Evolutionary conservation across 2,329 filamentous ascomycete genomes (phyloP).

Genomic region (Neofusicoccum kwambonambiense): DNA sequence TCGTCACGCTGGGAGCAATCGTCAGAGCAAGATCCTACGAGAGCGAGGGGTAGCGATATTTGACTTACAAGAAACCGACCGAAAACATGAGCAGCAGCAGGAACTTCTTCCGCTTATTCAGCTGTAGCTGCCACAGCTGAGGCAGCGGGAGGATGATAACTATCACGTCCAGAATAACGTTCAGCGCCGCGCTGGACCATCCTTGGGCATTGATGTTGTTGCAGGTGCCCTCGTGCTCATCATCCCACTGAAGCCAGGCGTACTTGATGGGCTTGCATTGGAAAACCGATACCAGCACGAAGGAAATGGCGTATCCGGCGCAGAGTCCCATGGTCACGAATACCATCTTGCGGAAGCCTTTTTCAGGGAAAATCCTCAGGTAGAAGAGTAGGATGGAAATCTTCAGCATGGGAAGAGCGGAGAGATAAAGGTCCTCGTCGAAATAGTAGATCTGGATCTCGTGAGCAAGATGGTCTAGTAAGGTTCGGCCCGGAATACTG

Average conservation of each 20-base stretch:
- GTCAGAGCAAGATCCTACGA: neutral
- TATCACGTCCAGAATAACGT: constrained; percentile 29
- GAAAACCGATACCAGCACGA: constrained; percentile 23
- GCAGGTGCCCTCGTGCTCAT: constrained; percentile 27
- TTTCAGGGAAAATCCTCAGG: constrained; percentile 34
- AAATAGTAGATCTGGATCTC: constrained; percentile 22
- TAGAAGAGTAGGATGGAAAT: constrained; percentile 37
- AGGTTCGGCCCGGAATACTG: neutral
- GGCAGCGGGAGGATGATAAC: constrained; percentile 34
- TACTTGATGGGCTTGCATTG: constrained; percentile 25
- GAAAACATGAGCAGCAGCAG: constrained; percentile 37
- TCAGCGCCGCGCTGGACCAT: constrained; percentile 32
- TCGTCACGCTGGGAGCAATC: constrained; percentile 33
- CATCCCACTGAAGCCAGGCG: constrained; percentile 29
- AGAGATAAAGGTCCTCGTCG: constrained; percentile 36
- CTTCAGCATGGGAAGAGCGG: constrained; percentile 33
- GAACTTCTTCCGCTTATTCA: constrained; percentile 33
- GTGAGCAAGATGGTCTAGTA: neutral
- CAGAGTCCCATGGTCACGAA: constrained; percentile 28
- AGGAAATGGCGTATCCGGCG: constrained; percentile 25
- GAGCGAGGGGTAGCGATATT: no score
- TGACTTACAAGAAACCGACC: constrained; percentile 35
- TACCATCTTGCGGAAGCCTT: constrained; percentile 25
- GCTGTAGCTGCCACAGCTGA: constrained; percentile 30
- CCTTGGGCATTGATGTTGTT: constrained; percentile 34